phyloP scores from a whole-genome alignment of 352 stramenopile genomes.

The Globisporangium irregulare region DNA sequence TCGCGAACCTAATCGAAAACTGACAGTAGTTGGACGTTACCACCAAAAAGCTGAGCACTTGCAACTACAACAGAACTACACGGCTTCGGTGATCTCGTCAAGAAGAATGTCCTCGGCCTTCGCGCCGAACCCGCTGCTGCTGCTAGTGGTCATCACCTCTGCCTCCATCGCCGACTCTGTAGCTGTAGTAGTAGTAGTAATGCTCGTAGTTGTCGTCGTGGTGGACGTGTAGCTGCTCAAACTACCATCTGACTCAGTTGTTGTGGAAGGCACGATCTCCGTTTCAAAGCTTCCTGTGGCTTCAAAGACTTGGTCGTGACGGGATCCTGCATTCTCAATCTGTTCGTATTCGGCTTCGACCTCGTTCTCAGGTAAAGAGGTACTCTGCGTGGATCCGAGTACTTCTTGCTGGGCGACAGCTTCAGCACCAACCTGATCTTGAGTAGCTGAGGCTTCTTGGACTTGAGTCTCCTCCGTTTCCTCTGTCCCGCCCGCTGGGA shows the following conservation, averaged over 20 bases:
- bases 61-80: constrained; percentile 18
- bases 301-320: neutral
- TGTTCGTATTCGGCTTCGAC: neutral
- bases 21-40: neutral
- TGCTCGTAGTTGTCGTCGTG: neutral
- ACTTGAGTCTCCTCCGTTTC: neutral
- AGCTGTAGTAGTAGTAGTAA: neutral
- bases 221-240: neutral
- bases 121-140: constrained; percentile 21
- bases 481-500: neutral
- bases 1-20: neutral
- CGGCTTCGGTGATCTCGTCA: constrained; percentile 58
- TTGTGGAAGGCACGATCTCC: neutral
- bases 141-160: neutral
- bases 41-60: too few relatives aligned
- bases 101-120: constrained; percentile 52
- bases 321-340: neutral
- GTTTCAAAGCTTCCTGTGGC: constrained; percentile 1
- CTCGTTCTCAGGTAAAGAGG: neutral
- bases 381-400: neutral
- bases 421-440: neutral
- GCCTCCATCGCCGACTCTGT: neutral
- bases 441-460: neutral
- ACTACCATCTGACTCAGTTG: neutral
- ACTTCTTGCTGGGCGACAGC: neutral